phyloP scores from a whole-genome alignment of 2,329 filamentous ascomycete species.

The Trichoderma simmonsii region DNA sequence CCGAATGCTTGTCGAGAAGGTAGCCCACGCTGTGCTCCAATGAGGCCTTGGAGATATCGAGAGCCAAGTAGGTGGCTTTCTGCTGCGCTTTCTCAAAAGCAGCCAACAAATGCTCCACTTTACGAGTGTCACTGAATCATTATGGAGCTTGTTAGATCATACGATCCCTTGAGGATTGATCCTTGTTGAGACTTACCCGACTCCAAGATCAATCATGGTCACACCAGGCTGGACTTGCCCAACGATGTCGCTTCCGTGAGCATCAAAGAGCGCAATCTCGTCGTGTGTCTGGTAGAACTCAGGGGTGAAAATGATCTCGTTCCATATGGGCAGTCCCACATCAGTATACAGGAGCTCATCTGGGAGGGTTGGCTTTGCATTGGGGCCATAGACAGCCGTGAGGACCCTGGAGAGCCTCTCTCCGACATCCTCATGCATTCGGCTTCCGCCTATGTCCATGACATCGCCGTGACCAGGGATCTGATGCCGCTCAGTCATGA shows the following conservation, averaged over 20 bases:
- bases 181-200: slow-evolving; percentile 35
- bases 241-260: slow-evolving; percentile 36
- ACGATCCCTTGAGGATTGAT: neutral
- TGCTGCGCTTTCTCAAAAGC: slow-evolving; percentile 33
- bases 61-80: slow-evolving; percentile 36
- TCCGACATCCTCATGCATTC: slow-evolving; percentile 30
- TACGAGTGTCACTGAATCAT: slow-evolving; percentile 38
- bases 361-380: slow-evolving; percentile 32
- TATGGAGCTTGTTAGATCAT: neutral
- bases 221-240: slow-evolving; percentile 28
- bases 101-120: slow-evolving; percentile 38
- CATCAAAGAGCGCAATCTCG: slow-evolving; percentile 37
- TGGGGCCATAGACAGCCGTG: slow-evolving; percentile 24
- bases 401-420: slow-evolving; percentile 30
- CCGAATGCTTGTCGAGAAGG: slow-evolving; percentile 31
- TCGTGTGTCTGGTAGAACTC: slow-evolving; percentile 43
- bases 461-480: slow-evolving; percentile 31
- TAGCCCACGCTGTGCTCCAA: slow-evolving; percentile 35
- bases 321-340: slow-evolving; percentile 39
- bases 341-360: slow-evolving; percentile 42
- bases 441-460: slow-evolving; percentile 39
- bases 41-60: slow-evolving; percentile 40
- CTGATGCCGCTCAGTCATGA: neutral
- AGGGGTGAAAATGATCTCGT: slow-evolving; percentile 38
- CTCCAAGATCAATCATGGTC: slow-evolving; percentile 41